Percentiles rank a stretch among this genome's conserved stretches.
These are phyloP conservation scores for Geotrichum reessii DNA, from an alignment of 1,139 yeast genomes.

Conservation along the genomic window DNA sequence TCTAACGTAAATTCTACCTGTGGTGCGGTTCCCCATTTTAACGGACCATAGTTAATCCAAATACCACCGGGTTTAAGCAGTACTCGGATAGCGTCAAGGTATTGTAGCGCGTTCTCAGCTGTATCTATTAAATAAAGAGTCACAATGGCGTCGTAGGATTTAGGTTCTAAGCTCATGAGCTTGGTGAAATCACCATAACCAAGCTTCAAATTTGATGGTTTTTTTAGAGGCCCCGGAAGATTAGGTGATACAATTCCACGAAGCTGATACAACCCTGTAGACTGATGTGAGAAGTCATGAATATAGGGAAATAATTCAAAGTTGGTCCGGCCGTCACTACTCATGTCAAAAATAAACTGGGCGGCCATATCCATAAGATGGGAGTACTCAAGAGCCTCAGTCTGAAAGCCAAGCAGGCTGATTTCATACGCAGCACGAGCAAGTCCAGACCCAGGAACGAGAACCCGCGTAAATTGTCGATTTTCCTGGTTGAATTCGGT, in stretches of 20 bases:
- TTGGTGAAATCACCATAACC: slow-evolving; percentile 59
- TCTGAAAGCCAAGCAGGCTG: slow-evolving; percentile 43
- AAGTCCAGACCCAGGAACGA: slow-evolving; percentile 76
- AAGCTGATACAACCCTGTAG: slow-evolving; percentile 46
- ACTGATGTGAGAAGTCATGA: slow-evolving; percentile 68
- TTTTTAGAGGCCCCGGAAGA: neutral
- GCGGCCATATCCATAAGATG: slow-evolving; percentile 67
- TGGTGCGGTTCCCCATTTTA: slow-evolving; percentile 85
- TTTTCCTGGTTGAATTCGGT: slow-evolving; percentile 25
- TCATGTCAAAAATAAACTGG: slow-evolving; percentile 44
- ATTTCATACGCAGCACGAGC: slow-evolving; percentile 66
- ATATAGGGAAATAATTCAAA: slow-evolving; percentile 50
- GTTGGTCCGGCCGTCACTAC: neutral
- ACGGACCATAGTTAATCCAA: slow-evolving; percentile 84
- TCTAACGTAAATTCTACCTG: slow-evolving; percentile 63
- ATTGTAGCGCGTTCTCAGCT: slow-evolving; percentile 73
- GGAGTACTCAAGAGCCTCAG: slow-evolving; percentile 67
- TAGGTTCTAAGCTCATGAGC: slow-evolving; percentile 1
- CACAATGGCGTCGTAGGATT: slow-evolving; percentile 41
- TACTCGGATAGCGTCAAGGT: slow-evolving; percentile 53
- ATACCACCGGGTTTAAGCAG: slow-evolving; percentile 47
- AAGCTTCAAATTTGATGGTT: slow-evolving; percentile 39
- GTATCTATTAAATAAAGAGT: slow-evolving; percentile 80
- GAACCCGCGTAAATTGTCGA: slow-evolving; percentile 30
- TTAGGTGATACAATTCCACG: slow-evolving; percentile 29